These are phyloP conservation scores for Botrytis cinerea DNA, from an alignment of 2,329 filamentous ascomycete genomes.

Conservation along the genomic window DNA sequence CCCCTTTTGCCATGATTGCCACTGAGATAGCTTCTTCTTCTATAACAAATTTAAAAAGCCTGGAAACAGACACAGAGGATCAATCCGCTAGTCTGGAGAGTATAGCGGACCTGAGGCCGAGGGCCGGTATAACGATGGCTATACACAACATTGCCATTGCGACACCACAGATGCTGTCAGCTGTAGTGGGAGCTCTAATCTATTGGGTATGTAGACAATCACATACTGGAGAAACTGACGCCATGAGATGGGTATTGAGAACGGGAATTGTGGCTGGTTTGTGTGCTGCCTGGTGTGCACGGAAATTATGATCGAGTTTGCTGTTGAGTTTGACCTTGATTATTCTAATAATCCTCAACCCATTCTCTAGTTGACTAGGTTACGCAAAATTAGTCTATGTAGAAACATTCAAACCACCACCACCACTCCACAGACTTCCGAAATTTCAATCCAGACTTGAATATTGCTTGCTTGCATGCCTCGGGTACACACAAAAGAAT, in stretches of 20 bases:
- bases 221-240: neutral
- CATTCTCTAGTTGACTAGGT: neutral
- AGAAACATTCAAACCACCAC: too few relatives aligned
- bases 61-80: neutral
- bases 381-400: neutral
- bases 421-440: neutral
- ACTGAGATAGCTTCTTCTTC: neutral
- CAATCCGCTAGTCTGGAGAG: neutral
- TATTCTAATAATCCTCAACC: neutral
- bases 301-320: conserved; percentile 1
- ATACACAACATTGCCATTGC: conserved; percentile 11
- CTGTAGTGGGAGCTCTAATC: neutral
- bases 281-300: neutral
- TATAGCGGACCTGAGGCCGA: neutral
- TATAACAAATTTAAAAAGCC: neutral
- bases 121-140: conserved; percentile 9
- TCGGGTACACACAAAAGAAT: neutral
- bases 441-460: neutral
- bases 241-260: conserved; percentile 5
- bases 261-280: neutral
- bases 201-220: conserved; percentile 1
- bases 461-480: neutral
- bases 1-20: neutral
- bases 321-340: neutral
- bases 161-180: conserved; percentile 1